Conservation (phyloP, 2,329 filamentous ascomycete genomes). For the Lachnellula subtilissima region DNA sequence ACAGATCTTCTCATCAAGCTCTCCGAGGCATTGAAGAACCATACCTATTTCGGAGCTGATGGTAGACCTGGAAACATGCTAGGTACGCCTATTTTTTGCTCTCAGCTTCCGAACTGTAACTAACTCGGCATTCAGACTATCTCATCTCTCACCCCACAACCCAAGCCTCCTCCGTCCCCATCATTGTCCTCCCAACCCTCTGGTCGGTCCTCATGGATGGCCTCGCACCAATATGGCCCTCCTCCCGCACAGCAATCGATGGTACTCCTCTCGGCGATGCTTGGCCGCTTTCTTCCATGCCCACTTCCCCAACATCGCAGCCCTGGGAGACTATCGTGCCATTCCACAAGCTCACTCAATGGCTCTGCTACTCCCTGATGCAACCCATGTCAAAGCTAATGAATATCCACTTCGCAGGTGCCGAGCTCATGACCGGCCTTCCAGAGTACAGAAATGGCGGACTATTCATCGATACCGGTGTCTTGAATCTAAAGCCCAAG, state of each 20-base stretch:
- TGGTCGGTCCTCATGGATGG: conserved; percentile 91
- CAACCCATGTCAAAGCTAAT: conserved; percentile 81
- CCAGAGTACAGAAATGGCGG: conserved; percentile 93
- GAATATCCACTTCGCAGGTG: conserved; percentile 73
- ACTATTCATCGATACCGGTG: conserved; percentile 77
- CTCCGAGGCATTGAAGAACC: conserved; percentile 69
- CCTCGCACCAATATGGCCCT: conserved; percentile 81
- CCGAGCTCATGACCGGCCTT: conserved; percentile 77
- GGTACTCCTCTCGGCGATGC: conserved; percentile 86
- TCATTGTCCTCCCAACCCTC: conserved; percentile 79
- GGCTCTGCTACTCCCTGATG: conserved; percentile 92
- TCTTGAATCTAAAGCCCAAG: conserved; percentile 68
- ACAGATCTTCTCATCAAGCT: conserved; percentile 74
- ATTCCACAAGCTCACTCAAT: conserved; percentile 92
- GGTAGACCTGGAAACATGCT: conserved; percentile 91
- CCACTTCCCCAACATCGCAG: conserved; percentile 45
- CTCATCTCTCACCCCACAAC: conserved; percentile 89
- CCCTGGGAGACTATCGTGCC: conserved; percentile 79
- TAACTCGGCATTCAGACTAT: conserved; percentile 59
- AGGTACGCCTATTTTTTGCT: conserved; percentile 49
- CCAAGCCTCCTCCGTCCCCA: conserved; percentile 80
- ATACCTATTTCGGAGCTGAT: conserved; percentile 77
- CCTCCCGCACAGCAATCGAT: conserved; percentile 79
- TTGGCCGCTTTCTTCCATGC: conserved; percentile 85
- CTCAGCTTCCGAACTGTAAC: conserved; percentile 3